Percentiles rank a stretch among this genome's conserved stretches.
These are phyloP conservation scores for Aspergillus ibericus DNA, from an alignment of 2,329 filamentous ascomycete species.

Conservation along the genomic window DNA sequence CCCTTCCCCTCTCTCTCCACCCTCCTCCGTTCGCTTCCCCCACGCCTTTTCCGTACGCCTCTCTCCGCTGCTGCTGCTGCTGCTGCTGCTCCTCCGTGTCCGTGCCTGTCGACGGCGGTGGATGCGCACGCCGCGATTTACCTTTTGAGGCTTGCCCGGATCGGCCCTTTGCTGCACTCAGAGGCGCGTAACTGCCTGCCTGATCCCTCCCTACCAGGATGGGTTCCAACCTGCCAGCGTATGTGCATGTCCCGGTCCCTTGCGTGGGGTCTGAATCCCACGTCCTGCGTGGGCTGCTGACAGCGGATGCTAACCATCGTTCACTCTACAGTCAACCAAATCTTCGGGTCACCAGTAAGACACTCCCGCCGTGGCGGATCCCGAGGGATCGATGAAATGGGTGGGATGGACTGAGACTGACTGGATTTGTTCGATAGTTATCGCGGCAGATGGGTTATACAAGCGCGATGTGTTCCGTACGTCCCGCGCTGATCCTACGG, in stretches of 20 bases:
- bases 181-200: constrained; percentile 29
- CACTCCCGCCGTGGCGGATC: not conserved
- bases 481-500: constrained; percentile 41
- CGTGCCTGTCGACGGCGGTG: constrained; percentile 26
- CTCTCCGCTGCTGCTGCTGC: no score
- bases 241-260: constrained; percentile 40
- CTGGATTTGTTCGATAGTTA: constrained; percentile 62
- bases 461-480: constrained; percentile 99
- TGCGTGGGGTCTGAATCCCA: not conserved
- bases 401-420: constrained; percentile 20
- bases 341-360: constrained; percentile 85
- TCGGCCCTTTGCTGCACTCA: constrained; percentile 33
- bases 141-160: constrained; percentile 36
- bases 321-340: constrained; percentile 69
- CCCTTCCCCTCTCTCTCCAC: constrained; percentile 9
- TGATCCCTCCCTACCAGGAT: constrained; percentile 39
- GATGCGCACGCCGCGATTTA: constrained; percentile 36
- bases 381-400: not conserved
- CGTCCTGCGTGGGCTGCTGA: constrained; percentile 9
- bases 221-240: constrained; percentile 65
- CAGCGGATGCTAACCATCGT: constrained; percentile 21
- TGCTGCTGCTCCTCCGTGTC: constrained; percentile 15
- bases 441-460: constrained; percentile 96
- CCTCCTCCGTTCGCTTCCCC: constrained; percentile 4
- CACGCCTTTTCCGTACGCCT: constrained; percentile 1